Conservation (phyloP, 2,329 filamentous ascomycete genomes). For the Grosmannia serpens region DNA sequence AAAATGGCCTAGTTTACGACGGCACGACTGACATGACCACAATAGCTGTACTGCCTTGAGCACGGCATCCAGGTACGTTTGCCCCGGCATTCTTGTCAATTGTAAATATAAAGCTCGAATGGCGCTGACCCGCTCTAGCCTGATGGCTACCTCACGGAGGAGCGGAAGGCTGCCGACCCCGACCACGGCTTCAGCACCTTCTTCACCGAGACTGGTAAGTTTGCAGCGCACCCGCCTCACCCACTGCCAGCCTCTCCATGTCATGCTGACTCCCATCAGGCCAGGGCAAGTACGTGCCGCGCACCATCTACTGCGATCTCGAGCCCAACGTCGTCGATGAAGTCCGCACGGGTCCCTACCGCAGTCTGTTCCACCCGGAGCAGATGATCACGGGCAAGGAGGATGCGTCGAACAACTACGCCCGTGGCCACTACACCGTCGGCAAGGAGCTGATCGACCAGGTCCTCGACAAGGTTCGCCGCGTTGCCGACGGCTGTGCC, state of each 20-base stretch:
- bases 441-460: constrained; percentile 99
- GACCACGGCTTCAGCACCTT: constrained; percentile 99
- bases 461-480: constrained; percentile 94
- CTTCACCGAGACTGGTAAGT: constrained; percentile 96
- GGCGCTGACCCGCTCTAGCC: constrained; percentile 45
- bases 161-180: constrained; percentile 85
- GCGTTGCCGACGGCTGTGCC: constrained; percentile 93
- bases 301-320: constrained; percentile 98
- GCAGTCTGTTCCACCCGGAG: constrained; percentile 95
- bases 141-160: constrained; percentile 96
- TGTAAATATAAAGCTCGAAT: constrained; percentile 19
- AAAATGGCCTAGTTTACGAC: neutral
- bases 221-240: no score
- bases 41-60: constrained; percentile 97
- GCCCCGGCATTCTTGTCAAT: neutral
- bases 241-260: neutral
- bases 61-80: constrained; percentile 92
- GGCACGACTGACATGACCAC: constrained; percentile 6
- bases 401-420: constrained; percentile 99
- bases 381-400: constrained; percentile 99
- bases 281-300: constrained; percentile 96
- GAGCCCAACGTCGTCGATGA: constrained; percentile 99
- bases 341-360: constrained; percentile 95
- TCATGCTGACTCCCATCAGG: constrained; percentile 37
- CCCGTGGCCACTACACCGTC: constrained; percentile 98